Evolutionary conservation across 1,139 yeast species (phyloP).

Genomic region (Spathaspora sp.): DNA sequence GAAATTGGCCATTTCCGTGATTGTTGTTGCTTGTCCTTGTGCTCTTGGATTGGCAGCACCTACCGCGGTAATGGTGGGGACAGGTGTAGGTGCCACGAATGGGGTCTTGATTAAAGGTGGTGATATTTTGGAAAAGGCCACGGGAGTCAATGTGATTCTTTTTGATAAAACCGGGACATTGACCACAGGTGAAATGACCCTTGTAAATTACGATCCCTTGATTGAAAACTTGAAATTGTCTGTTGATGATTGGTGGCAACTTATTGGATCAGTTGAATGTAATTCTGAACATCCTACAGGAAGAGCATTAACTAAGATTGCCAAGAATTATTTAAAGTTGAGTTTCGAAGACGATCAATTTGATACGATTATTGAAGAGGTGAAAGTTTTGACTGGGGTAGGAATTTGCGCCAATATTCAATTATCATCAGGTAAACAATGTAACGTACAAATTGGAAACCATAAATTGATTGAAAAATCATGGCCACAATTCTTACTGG

Average conservation of each 20-base stretch:
- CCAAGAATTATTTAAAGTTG: constrained; percentile 26
- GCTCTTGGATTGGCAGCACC: constrained; percentile 97
- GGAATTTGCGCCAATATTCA: constrained; percentile 61
- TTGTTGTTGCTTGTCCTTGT: constrained; percentile 98
- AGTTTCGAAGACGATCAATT: constrained; percentile 35
- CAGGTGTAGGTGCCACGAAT: constrained; percentile 89
- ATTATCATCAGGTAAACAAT: constrained; percentile 16
- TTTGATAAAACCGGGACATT: constrained; percentile 97
- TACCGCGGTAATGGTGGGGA: constrained; percentile 98
- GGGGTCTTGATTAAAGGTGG: constrained; percentile 96
- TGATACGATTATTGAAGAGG: constrained; percentile 30
- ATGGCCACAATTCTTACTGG: constrained; percentile 11
- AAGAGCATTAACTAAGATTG: constrained; percentile 52
- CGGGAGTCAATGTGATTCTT: constrained; percentile 62
- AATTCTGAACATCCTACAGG: constrained; percentile 91
- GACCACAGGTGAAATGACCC: constrained; percentile 79
- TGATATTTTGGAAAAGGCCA: constrained; percentile 76
- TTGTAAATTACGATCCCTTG: constrained; percentile 28
- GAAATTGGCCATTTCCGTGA: constrained; percentile 85
- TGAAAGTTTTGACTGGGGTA: constrained; percentile 62
- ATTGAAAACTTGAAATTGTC: constrained; percentile 10
- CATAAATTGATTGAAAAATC: constrained; percentile 39
- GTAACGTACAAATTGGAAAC: constrained; percentile 58
- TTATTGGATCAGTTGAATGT: constrained; percentile 63
- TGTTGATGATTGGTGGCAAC: constrained; percentile 49